phyloP scores from a whole-genome alignment of 192 early-diverging fungal genomes.

The Rhizophlyctis rosea region DNA sequence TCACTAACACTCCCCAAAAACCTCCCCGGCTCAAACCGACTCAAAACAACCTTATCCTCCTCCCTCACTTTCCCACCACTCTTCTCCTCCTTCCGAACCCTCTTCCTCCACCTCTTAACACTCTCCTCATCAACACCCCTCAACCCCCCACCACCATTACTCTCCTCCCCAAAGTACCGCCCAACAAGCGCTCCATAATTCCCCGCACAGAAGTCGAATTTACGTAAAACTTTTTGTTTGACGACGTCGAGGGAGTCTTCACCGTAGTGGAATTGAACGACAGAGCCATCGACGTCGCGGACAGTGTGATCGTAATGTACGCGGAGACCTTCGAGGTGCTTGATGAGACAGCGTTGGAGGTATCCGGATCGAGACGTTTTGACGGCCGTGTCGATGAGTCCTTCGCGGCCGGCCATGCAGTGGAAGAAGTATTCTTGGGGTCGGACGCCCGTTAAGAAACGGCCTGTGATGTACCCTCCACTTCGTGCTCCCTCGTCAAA shows the following conservation, averaged over 20 bases:
- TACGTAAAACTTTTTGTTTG: constrained; percentile 83
- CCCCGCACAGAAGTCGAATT: constrained; percentile 92
- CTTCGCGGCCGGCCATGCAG: constrained; percentile 98
- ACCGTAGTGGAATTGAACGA: constrained; percentile 98
- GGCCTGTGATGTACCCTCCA: constrained; percentile 94
- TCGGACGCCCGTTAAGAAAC: constrained; percentile 98
- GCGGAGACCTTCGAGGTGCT: constrained; percentile 92
- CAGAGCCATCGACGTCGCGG: constrained; percentile 88
- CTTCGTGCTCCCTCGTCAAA: constrained; percentile 87
- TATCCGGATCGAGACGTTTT: constrained; percentile 99
- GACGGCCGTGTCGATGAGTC: constrained; percentile 99
- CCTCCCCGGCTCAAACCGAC: constrained; percentile 73
- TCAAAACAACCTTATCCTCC: constrained; percentile 49
- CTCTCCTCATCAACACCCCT: constrained; percentile 64
- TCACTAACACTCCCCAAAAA: constrained; percentile 90
- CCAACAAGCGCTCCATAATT: constrained; percentile 81
- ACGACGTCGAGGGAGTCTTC: constrained; percentile 96
- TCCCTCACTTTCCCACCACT: constrained; percentile 18
- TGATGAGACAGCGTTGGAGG: constrained; percentile 98
- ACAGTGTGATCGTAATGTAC: constrained; percentile 98
- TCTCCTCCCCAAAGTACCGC: constrained; percentile 73
- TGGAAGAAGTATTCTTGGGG: constrained; percentile 77
- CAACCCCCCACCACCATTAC: no score
- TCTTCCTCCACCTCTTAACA: constrained; percentile 75
- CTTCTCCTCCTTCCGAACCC: constrained; percentile 72